Evolutionary conservation across 768 basidiomycete genomes (phyloP).

Genomic region (Kwoniella mangroviensis): DNA sequence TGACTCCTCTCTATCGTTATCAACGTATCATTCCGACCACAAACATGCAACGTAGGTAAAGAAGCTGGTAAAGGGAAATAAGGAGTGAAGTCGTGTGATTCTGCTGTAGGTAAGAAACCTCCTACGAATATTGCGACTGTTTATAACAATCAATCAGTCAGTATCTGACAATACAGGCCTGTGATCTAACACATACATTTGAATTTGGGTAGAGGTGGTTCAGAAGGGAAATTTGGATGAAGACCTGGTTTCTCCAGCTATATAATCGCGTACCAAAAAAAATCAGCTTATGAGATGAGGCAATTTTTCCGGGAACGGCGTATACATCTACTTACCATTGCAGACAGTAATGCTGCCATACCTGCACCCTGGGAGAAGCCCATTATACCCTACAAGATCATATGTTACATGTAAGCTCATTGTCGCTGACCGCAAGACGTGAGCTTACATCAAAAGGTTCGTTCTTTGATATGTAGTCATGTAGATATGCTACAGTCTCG

Average conservation of each 20-base stretch:
- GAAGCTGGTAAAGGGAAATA: constrained; percentile 51
- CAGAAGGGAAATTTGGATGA: constrained; percentile 42
- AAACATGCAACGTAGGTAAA: constrained; percentile 49
- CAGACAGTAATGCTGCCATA: constrained; percentile 54
- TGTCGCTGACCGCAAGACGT: background rate
- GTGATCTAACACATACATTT: constrained; percentile 47
- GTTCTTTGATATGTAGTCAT: constrained; percentile 45
- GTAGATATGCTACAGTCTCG: constrained; percentile 51
- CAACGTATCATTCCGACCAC: constrained; percentile 52
- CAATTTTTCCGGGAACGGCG: background rate
- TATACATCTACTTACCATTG: constrained; percentile 38
- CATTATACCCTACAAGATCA: constrained; percentile 46
- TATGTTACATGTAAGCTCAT: background rate
- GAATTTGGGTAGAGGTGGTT: constrained; percentile 45
- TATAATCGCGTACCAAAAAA: background rate
- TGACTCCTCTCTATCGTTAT: constrained; percentile 52
- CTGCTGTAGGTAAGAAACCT: constrained; percentile 47
- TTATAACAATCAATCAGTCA: background rate
- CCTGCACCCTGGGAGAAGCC: constrained; percentile 57
- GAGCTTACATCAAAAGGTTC: constrained; percentile 53
- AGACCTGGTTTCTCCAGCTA: constrained; percentile 53
- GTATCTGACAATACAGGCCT: background rate
- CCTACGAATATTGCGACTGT: constrained; percentile 51
- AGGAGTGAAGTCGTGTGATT: constrained; percentile 32
- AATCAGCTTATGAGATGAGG: background rate